These are phyloP conservation scores for Aspergillus quadrilineatus DNA, from an alignment of 2,329 filamentous ascomycete genomes.

Conservation along the genomic window DNA sequence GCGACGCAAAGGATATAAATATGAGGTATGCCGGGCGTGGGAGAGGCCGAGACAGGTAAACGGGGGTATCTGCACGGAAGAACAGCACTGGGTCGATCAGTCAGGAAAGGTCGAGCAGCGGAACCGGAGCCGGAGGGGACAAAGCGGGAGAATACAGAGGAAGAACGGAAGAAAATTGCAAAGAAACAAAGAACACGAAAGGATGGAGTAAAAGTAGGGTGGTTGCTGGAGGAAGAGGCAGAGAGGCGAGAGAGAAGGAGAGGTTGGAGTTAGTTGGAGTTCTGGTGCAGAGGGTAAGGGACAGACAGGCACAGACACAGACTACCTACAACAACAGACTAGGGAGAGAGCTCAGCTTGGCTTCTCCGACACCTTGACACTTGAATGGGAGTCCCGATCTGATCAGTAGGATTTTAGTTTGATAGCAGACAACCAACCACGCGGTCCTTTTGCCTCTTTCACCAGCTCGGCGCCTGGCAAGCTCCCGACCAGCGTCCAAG, in stretches of 20 bases:
- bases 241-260: constrained; percentile 6
- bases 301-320: neutral
- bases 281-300: neutral
- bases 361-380: neutral
- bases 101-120: constrained; percentile 4
- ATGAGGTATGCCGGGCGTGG: constrained; percentile 8
- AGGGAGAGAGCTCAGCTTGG: neutral
- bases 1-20: constrained; percentile 12
- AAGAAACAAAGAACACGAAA: constrained; percentile 7
- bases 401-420: constrained; percentile 12
- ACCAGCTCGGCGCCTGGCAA: constrained; percentile 2
- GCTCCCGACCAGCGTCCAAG: neutral
- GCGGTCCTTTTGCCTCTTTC: neutral
- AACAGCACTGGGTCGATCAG: constrained; percentile 11
- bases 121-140: neutral
- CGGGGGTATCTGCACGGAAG: constrained; percentile 13
- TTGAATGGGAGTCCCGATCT: constrained; percentile 5
- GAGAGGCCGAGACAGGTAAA: constrained; percentile 9
- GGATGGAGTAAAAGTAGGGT: neutral
- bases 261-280: constrained; percentile 6
- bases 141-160: neutral
- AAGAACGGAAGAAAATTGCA: constrained; percentile 3
- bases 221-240: constrained; percentile 4
- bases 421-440: constrained; percentile 11
- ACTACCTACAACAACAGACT: neutral